These are phyloP conservation scores for Porodaedalea pini DNA, from an alignment of 1,284 basidiomycete genomes.

Conservation along the genomic window DNA sequence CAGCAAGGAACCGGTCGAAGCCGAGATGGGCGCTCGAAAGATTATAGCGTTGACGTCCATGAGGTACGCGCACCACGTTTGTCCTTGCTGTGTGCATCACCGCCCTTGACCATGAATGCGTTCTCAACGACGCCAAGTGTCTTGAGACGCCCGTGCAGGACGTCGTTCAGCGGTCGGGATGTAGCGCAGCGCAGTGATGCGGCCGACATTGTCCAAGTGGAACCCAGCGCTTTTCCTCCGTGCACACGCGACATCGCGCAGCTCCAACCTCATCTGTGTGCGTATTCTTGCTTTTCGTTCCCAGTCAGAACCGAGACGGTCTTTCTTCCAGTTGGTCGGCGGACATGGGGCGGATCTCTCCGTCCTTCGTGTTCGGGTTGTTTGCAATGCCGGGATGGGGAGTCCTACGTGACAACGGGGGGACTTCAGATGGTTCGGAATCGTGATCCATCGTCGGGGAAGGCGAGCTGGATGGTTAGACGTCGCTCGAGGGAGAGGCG, in stretches of 20 bases:
- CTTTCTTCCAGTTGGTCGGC: conserved; percentile 70
- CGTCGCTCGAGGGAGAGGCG: conserved; percentile 65
- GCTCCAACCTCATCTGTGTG: conserved; percentile 69
- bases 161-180: conserved; percentile 77
- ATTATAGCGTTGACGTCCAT: conserved; percentile 81
- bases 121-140: conserved; percentile 77
- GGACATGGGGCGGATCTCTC: conserved; percentile 59
- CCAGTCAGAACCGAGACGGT: conserved; percentile 49
- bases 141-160: conserved; percentile 66
- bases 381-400: conserved; percentile 18
- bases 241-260: conserved; percentile 56
- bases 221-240: conserved; percentile 82
- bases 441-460: conserved; percentile 55
- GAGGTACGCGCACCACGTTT: conserved; percentile 82
- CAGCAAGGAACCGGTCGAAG: conserved; percentile 77
- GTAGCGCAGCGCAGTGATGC: conserved; percentile 76
- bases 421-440: conserved; percentile 41
- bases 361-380: not conserved
- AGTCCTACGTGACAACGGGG: conserved; percentile 14
- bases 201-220: conserved; percentile 72
- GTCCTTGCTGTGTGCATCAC: conserved; percentile 52
- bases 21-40: conserved; percentile 79
- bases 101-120: conserved; percentile 59
- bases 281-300: conserved; percentile 55
- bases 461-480: conserved; percentile 60